Evolutionary conservation across 371 early-diverging fungal species (phyloP).

Genomic region (Parasitella parasitica): DNA sequence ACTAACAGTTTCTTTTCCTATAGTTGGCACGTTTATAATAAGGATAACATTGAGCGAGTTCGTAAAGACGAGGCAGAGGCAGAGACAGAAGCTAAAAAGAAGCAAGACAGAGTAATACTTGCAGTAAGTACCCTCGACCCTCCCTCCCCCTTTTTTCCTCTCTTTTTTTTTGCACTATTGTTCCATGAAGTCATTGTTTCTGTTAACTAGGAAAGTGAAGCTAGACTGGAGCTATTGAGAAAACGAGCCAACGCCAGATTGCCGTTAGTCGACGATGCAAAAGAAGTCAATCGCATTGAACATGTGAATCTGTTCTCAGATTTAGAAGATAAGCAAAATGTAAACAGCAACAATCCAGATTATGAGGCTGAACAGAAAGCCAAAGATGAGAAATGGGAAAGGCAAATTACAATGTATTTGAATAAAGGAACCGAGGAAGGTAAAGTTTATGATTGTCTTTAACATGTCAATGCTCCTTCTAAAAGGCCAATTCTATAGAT

Average conservation of each 20-base stretch:
- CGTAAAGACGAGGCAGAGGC: constrained; percentile 70
- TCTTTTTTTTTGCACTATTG: too few species aligned
- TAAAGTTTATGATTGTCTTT: constrained; percentile 3
- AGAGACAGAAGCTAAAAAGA: constrained; percentile 42
- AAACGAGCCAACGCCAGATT: constrained; percentile 39
- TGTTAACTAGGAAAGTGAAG: constrained; percentile 58
- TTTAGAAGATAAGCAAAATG: constrained; percentile 29
- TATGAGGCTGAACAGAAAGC: constrained; percentile 56
- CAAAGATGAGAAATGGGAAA: constrained; percentile 58
- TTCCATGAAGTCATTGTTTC: too few species aligned
- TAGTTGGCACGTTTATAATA: constrained; percentile 81
- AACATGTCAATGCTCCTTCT: too few species aligned
- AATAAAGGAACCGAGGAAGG: constrained; percentile 46
- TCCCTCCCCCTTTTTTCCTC: too few species aligned
- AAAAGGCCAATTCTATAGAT: too few species aligned
- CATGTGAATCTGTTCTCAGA: constrained; percentile 65
- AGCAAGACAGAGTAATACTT: constrained; percentile 39
- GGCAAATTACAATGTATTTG: constrained; percentile 67
- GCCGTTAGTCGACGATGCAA: not conserved
- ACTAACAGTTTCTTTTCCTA: not conserved
- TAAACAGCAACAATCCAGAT: constrained; percentile 48
- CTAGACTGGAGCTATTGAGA: constrained; percentile 48
- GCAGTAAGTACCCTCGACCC: too few species aligned
- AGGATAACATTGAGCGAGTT: constrained; percentile 69
- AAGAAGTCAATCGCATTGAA: constrained; percentile 12